Evolutionary conservation across 208 protist genomes (phyloP), one percentile per base, ranked within the genome.

Genomic region (Wallacemonas sp.): DNA sequence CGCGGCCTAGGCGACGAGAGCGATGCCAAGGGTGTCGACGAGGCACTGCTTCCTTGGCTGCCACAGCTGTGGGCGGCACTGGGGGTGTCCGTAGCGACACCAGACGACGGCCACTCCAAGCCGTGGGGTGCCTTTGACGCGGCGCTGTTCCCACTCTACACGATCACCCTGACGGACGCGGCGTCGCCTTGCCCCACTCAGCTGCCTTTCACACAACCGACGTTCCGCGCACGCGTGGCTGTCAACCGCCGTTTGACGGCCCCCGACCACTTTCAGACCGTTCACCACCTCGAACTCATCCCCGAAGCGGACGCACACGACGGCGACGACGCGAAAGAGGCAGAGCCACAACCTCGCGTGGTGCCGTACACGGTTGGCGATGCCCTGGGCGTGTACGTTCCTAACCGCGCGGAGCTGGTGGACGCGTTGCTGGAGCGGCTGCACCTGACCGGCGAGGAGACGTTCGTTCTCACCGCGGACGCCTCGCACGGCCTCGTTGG

Each of bases 1-100:
- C 80, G 89, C 24, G 95, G 92, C 3, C 74, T 97, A 23, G 93
- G 90, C 17, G 95, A 97, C 57, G 93, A 98, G 70, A 95, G 95
- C 66, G 88, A 97, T 57, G 80, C 75, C 11, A 89, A 84, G 41
- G 91, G 91, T 4, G 9, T 89, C 27, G 81, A 92, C 44, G 84
- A 96, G 34, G 70, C 65, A 2, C 76, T 96, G 26, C 48, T 81
- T 46, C 81, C 85, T 30, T 96, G 87, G 85, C 75, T 91, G 38
- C 46, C 65, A 61, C 52, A 85, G 70, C 63, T 96, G 29, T 94
- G 85, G 81, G 23, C 38, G 2, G 83, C 74, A 23, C 76, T 96
- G 44, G 74, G 71, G 5, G 38, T 54, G 11, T 34, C 57, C 30
- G 36, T 23, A 19, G 9, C 8, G 41, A 9, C n/a, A 11, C 56